Evolutionary conservation across 371 early-diverging fungal species (phyloP).

Genomic region (Mortierella sp.): DNA sequence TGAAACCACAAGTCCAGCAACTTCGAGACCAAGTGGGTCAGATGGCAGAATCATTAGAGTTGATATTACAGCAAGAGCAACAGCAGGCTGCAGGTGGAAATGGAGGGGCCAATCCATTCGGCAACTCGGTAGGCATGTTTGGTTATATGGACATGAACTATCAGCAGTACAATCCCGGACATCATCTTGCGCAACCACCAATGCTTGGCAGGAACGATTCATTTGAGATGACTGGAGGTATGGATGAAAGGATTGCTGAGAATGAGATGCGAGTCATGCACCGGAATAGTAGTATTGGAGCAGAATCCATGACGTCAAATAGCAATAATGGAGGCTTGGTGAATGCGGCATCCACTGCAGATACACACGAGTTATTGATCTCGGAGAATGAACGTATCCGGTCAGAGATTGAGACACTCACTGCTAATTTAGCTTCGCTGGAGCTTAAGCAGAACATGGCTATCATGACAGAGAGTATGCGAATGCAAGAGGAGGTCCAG

Average conservation of each 20-base stretch:
- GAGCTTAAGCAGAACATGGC: slow-evolving; percentile 80
- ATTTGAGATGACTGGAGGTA: slow-evolving; percentile 10
- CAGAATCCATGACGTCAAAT: slow-evolving; percentile 24
- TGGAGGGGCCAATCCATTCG: slow-evolving; percentile 7
- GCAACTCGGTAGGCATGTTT: slow-evolving; percentile 11
- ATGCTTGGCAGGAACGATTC: slow-evolving; percentile 18
- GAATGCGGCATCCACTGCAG: slow-evolving; percentile 11
- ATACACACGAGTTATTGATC: slow-evolving; percentile 57
- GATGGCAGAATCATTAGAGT: slow-evolving; percentile 56
- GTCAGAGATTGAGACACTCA: slow-evolving; percentile 71
- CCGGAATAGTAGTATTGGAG: slow-evolving; percentile 43
- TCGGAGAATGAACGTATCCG: slow-evolving; percentile 68
- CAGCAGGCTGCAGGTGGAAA: slow-evolving; percentile 23
- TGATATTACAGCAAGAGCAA: slow-evolving; percentile 37
- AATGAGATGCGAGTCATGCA: slow-evolving; percentile 17
- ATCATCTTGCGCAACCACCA: slow-evolving; percentile 5
- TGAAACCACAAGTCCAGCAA: slow-evolving; percentile 61
- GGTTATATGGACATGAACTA: slow-evolving; percentile 37
- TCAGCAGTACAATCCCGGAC: slow-evolving; percentile 8
- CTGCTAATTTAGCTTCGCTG: slow-evolving; percentile 67
- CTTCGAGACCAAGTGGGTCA: slow-evolving; percentile 60
- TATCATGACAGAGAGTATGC: slow-evolving; percentile 75
- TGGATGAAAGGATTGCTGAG: slow-evolving; percentile 17
- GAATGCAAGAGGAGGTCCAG: slow-evolving; percentile 79
- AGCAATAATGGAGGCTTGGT: slow-evolving; percentile 3